phyloP scores from a whole-genome alignment of 1,139 yeast species.

The Ashbya aceris region DNA sequence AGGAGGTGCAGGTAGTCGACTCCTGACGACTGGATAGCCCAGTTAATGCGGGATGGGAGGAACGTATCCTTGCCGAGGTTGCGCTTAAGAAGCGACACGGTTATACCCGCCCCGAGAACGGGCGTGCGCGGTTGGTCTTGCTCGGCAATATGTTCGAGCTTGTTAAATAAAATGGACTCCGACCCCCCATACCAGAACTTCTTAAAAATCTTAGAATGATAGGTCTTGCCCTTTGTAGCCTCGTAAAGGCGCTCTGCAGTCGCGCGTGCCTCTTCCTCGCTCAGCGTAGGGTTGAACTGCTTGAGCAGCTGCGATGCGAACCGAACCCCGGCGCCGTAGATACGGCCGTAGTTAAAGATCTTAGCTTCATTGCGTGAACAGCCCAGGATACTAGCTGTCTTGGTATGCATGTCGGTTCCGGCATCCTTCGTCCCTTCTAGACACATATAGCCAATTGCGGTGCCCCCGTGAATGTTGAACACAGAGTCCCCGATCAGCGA shows the following conservation, averaged over 20 bases:
- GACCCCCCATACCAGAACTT: slow-evolving; percentile 84
- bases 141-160: slow-evolving; percentile 78
- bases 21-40: slow-evolving; percentile 98
- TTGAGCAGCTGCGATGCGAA: slow-evolving; percentile 77
- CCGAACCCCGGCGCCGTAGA: slow-evolving; percentile 93
- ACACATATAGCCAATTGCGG: slow-evolving; percentile 99
- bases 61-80: slow-evolving; percentile 61
- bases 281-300: slow-evolving; percentile 64
- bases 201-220: slow-evolving; percentile 29
- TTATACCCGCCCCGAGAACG: slow-evolving; percentile 85
- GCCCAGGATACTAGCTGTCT: slow-evolving; percentile 83
- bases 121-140: slow-evolving; percentile 84
- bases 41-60: slow-evolving; percentile 84
- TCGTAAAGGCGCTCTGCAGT: slow-evolving; percentile 64
- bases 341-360: slow-evolving; percentile 90
- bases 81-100: slow-evolving; percentile 63
- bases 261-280: slow-evolving; percentile 59
- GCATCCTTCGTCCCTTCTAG: slow-evolving; percentile 87
- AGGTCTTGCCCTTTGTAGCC: slow-evolving; percentile 67
- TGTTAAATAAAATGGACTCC: slow-evolving; percentile 85
- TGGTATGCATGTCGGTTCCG: slow-evolving; percentile 91
- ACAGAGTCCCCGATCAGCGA: slow-evolving; percentile 88
- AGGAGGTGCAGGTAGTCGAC: slow-evolving; percentile 88
- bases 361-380: slow-evolving; percentile 90
- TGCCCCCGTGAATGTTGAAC: slow-evolving; percentile 85